These are phyloP conservation scores for Anthoceros angustus DNA, from an alignment of 225 moss, liverwort and hornwort genomes.

Conservation along the genomic window DNA sequence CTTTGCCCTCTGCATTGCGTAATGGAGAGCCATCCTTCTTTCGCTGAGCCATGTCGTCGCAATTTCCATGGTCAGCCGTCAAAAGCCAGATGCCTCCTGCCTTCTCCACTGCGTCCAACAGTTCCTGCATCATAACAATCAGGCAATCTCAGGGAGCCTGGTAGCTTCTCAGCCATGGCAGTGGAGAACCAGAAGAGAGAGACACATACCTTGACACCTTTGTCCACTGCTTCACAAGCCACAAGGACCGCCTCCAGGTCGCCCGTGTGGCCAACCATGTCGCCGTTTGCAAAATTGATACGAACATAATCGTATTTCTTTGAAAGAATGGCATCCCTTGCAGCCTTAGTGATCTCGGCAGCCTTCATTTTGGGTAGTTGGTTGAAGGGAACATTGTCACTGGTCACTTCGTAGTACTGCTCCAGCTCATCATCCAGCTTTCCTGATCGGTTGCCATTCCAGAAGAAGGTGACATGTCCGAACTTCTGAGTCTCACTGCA, in stretches of 20 bases:
- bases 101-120: conserved; percentile 47
- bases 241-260: conserved; percentile 56
- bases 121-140: conserved; percentile 20
- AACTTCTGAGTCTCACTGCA: conserved; percentile 81
- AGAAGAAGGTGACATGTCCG: conserved; percentile 80
- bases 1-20: conserved; percentile 43
- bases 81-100: conserved; percentile 63
- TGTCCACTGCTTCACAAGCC: conserved; percentile 77
- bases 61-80: conserved; percentile 77
- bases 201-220: conserved; percentile 50
- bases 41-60: conserved; percentile 79
- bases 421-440: conserved; percentile 44
- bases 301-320: conserved; percentile 61
- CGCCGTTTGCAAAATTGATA: conserved; percentile 72
- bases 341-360: conserved; percentile 51
- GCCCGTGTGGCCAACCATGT: conserved; percentile 85
- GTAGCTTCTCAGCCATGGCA: background rate
- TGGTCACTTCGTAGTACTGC: conserved; percentile 56
- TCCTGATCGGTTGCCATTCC: conserved; percentile 78
- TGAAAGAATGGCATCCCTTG: conserved; percentile 49
- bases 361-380: conserved; percentile 84
- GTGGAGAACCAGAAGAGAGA: background rate
- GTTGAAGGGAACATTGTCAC: conserved; percentile 66
- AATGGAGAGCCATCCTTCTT: conserved; percentile 64
- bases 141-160: background rate